Conservation (phyloP, 208 protist genomes). For the Endotrypanum monterogeii region DNA sequence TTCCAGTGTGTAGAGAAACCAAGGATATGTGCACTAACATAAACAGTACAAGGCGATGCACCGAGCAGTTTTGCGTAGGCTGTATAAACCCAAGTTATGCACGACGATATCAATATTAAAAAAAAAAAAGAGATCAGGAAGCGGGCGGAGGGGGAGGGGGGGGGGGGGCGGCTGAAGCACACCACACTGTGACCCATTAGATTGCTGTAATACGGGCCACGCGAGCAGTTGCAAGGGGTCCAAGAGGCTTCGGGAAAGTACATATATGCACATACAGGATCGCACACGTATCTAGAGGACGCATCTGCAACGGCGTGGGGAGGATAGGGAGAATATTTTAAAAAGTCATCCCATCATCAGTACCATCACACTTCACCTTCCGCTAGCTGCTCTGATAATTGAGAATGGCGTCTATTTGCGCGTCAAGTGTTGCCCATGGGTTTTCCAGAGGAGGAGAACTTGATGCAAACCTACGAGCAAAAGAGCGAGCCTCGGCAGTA, state of each 20-base stretch:
- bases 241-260: not conserved
- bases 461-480: not conserved
- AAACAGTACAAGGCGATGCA: not conserved
- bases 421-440: constrained; percentile 65
- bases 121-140: not conserved
- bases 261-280: not conserved
- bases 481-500: not conserved
- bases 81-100: not conserved
- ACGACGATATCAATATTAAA: not conserved
- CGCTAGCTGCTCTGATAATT: constrained; percentile 22
- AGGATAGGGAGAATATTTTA: not conserved
- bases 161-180: not conserved
- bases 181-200: not conserved
- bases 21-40: not conserved
- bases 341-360: not conserved
- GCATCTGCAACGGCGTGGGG: not conserved
- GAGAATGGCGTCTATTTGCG: constrained; percentile 61
- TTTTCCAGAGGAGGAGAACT: constrained; percentile 30
- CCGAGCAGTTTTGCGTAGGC: not conserved
- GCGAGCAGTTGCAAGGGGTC: not conserved
- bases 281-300: not conserved
- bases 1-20: not conserved
- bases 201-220: not conserved
- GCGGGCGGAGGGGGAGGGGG: too few species aligned
- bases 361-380: not conserved